Evolutionary conservation across 225 moss, liverwort and hornwort species (phyloP), one percentile per base, ranked within the genome.

Genomic region (Neckera pumila): DNA sequence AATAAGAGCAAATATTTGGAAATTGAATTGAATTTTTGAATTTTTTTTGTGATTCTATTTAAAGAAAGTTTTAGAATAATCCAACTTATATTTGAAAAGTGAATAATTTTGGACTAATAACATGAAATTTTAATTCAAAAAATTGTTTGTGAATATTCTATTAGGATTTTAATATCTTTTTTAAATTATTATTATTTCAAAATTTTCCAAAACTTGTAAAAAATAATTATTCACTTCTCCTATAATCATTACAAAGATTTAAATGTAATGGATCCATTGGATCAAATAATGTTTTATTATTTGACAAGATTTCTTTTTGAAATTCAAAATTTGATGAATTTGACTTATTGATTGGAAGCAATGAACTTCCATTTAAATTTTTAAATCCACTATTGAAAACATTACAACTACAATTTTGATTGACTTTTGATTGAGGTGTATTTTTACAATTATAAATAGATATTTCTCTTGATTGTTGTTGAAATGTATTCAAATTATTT

Each of bases 111-210:
- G 1, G 0, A 22, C 0, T 14, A 14, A 3, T 23, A 34, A 54
- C 0, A 36, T 36, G 2, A 76, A 34, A 4, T 2, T 22, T 5
- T 23, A 45, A 8, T 14, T 53, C n/a, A 8, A 8, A 7, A 42
- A 5, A 21, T 5, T 7, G 1, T 25, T 70, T 25, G 4, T 71
- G n/a, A n/a, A 14, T 6, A 30, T 34, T 20, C 12, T 22, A 47
- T 13, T 51, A 3, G 21, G 8, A 7, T 33, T 34, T 34, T 4
- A 8, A 12, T 1, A 0, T 2, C 2, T 2, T 27, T 27, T 76
- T 7, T 16, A 12, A 47, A 79, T 27, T 38, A 38, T 27, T 58
- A 10, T 58, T 58, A 4, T 25, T n/a, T n/a, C n/a, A n/a, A n/a
- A n/a, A n/a, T n/a, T n/a, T n/a, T n/a, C n/a, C n/a, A n/a, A n/a